Conservation (phyloP, 305 asterid species). For the Coffea humblotiana region DNA sequence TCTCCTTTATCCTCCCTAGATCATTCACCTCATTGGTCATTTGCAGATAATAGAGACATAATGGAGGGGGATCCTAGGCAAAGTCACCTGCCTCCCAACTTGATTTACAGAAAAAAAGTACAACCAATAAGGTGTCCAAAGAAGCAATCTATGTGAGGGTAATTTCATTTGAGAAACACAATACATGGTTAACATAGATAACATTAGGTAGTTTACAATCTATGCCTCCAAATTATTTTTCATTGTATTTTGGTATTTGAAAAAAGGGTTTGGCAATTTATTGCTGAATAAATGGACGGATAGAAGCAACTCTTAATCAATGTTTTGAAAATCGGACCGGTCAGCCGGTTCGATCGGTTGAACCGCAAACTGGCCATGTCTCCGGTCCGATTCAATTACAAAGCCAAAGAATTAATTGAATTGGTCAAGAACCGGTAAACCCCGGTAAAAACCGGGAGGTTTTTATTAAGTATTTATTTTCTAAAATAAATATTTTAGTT, state of each 20-base stretch:
- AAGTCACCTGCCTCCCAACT: background rate
- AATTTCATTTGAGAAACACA: background rate
- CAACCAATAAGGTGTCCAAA: background rate
- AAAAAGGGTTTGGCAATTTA: background rate
- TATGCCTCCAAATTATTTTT: background rate
- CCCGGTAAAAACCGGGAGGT: too few species aligned
- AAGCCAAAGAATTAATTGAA: too few species aligned
- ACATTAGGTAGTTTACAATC: background rate
- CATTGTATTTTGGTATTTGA: too few species aligned
- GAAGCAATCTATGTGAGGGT: background rate
- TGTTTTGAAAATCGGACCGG: too few species aligned
- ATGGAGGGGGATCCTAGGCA: constrained; percentile 2
- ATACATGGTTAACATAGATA: background rate
- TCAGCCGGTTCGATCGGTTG: too few species aligned
- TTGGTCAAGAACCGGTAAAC: too few species aligned
- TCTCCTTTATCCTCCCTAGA: background rate
- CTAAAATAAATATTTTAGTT: too few species aligned
- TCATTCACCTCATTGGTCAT: background rate
- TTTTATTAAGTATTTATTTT: too few species aligned
- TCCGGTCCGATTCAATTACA: too few species aligned
- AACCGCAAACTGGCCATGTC: too few species aligned
- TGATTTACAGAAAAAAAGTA: background rate
- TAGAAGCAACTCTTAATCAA: background rate
- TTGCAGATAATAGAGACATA: background rate
- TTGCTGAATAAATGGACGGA: background rate